Base-by-base conservation (phyloP, 2,329 filamentous ascomycete genomes). In the Didymella exigua region DNA sequence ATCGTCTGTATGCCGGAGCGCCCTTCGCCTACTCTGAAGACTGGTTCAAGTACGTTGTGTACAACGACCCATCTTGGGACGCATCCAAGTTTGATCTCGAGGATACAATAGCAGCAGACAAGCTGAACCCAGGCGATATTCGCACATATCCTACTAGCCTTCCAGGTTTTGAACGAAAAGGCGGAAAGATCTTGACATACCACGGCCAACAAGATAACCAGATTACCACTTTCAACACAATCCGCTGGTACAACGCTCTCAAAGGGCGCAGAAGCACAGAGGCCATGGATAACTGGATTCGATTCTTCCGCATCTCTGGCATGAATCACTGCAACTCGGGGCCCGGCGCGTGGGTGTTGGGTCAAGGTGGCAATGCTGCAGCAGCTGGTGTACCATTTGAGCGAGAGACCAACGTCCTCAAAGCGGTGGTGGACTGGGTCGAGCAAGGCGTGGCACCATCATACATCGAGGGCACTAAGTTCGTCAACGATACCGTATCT, bases 301-400 rank as follows among this genome's bases (percentile, higher is more conserved):
- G 82, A 21, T 78, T 77, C 67, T 84, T 84, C 72, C 75, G 77
- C 33, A 79, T 79, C 62, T 79, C 68, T 37, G 83, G 82, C 4
- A 81, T 84, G 79, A 73, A 69, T 7, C 82, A 84, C 68, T 84
- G 82, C 62, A 68, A 58, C 31, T 73, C 74, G 3, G 82, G 82
- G 1, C 69, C 65, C 0, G 80, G 81, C 0, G 81, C 81, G 1
- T 72, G 66, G 65, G 60, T 62, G 14, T 48, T 74, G 33, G 71
- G 71, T 1, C 65, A 73, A 31, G 58, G 55, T 11, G 62, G 62
- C 0, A 61, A 61, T 40, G 60, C 60, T 16, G 63, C 61, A 8
- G 51, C 60, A 4, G 42, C 45, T 6, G 63, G 65, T 2, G 56
- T 68, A 2, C 49, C 56, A 3, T 70, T 59, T 30, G 60, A 61